Conservation (phyloP, 192 early-diverging fungal genomes). For the Gaertneriomyces semiglobifer region DNA sequence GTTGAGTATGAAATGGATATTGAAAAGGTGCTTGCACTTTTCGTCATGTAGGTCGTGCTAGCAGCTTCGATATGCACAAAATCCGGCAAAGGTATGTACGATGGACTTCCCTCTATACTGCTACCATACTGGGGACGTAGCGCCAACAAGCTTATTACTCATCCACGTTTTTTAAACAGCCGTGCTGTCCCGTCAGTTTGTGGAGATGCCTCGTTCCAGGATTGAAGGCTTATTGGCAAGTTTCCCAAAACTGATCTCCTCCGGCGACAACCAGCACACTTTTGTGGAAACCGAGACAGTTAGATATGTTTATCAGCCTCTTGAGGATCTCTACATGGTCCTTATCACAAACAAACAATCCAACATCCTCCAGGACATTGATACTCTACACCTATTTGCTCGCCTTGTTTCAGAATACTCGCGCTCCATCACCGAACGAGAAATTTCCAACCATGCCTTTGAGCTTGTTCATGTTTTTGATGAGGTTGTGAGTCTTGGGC, state of each 20-base stretch:
- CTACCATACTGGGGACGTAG: conserved; percentile 4
- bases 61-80: conserved; percentile 90
- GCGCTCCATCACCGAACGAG: conserved; percentile 77
- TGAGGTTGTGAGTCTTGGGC: conserved; percentile 84
- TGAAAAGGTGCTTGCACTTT: too few relatives aligned
- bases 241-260: conserved; percentile 92
- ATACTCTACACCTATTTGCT: conserved; percentile 90
- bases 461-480: conserved; percentile 92
- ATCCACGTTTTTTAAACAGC: conserved; percentile 7
- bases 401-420: conserved; percentile 89
- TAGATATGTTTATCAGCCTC: conserved; percentile 95
- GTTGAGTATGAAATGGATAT: too few relatives aligned
- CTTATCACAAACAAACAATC: conserved; percentile 93
- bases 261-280: conserved; percentile 84
- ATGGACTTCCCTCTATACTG: neutral
- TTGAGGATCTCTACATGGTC: conserved; percentile 93
- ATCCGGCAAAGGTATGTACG: conserved; percentile 77
- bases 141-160: neutral
- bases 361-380: conserved; percentile 98
- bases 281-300: conserved; percentile 96
- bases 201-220: conserved; percentile 93
- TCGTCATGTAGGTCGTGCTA: conserved; percentile 70
- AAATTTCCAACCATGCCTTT: conserved; percentile 81
- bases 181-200: conserved; percentile 78
- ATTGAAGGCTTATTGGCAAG: conserved; percentile 95